Evolutionary conservation across 202 grass and related monocot species (phyloP), one percentile per base, ranked within the genome.

Genomic region (Bolboschoenoplectus hybrid): DNA sequence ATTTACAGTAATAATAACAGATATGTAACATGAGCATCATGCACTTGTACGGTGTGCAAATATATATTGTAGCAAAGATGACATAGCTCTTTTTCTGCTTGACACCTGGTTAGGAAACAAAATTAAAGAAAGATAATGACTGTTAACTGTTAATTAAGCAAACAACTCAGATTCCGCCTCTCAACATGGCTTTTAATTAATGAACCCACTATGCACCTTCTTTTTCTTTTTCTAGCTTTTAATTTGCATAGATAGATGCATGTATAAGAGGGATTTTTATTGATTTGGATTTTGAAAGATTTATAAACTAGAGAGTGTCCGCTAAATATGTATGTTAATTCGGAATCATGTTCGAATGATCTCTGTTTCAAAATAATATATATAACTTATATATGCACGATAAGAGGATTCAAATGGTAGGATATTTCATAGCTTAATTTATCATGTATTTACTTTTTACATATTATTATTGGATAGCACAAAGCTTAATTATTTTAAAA

Each of bases 31-130:
- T 36, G 49, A 38, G 49, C 10, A 77, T 16, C 26, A 39, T 77
- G 32, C 50, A 74, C 3, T 19, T 77, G 74, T 74, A 49, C 70
- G 13, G 19, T 20, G 17, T 72, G 41, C 43, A 72, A 74, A 77
- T 77, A 77, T 56, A 77, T 77, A 57, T 56, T 78, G 2, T 17
- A 40, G 32, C 13, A 39, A 78, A 56, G 26, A 38, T 77, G 32
- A 53, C 20, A 74, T 14, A 26, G 19, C 17, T 71, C 41, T 14
- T 50, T 47, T 26, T 73, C 44, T 47, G 8, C 17, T 26, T 74
- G 71, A 74, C 71, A 78, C 74, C 6, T 57, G 11, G 26, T 53
- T 35, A 13, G 73, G n/a, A 16, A 16, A 14, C 14, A 11, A 58
- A 58, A 58, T 58, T 16, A 17, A 16, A 14, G 26, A 26, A 26